Evolutionary conservation across 2,329 filamentous ascomycete species (phyloP), one percentile per base, ranked within the genome.

Genomic region (Ophiostoma montium): DNA sequence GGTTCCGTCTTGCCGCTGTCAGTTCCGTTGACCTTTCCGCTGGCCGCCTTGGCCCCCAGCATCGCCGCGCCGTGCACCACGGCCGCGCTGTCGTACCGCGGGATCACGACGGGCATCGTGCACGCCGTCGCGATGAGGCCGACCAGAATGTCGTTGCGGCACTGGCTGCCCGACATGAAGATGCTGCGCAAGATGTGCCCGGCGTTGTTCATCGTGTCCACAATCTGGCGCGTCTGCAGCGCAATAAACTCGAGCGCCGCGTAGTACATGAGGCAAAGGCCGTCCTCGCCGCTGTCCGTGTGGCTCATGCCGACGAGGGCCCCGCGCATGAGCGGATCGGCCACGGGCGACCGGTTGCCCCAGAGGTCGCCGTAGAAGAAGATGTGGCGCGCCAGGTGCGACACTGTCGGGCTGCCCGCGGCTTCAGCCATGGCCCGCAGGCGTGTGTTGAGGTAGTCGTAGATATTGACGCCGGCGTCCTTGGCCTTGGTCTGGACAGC

Each of bases 361-460:
- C 94, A 96, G 4, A 96, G 74, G 62, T 98, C 92, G 55, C 92
- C 92, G 64, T 98, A 98, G 71, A 98, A 94, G 78, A 98, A 98
- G 69, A 94, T 84, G 66, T 98, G 90, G 9, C 90, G 85, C 12
- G 81, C 88, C 2, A 98, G 73, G 65, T 89, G 94, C 16, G 86
- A 82, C 54, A 96, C 76, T 47, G 78, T 80, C 0, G 89, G 89
- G 2, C 86, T 86, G 2, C 73, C 69, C 21, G 70, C 66, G 59
- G 80, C 80, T 58, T 82, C 75, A 21, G 76, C 76, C 71, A 96
- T 75, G 57, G 86, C 80, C 53, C 80, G 76, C 11, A 98, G 78
- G 60, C 94, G 88, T 54, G 81, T 75, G 65, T 98, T 96, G 50
- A 98, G 76, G 64, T 89, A 95, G 62, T 95, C 88, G 68, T 95